Evolutionary conservation across 2,329 filamentous ascomycete species (phyloP), one percentile per base, ranked within the genome.

Genomic region (Dothideomycetidae sp.): DNA sequence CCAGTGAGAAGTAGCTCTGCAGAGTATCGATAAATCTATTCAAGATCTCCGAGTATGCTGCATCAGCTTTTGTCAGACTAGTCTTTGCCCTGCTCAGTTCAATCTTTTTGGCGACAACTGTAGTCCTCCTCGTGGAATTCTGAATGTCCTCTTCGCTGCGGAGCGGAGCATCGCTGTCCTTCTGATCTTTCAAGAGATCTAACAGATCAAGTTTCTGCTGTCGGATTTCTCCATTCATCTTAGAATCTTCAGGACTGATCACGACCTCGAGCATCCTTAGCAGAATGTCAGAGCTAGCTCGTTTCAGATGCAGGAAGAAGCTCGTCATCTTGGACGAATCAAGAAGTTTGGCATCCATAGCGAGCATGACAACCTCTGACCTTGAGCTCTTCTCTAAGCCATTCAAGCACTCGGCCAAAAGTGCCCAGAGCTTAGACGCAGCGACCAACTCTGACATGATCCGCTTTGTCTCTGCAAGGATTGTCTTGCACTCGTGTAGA

Each of bases 51-150:
- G 81, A 83, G 52, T 83, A 83, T 4, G 70, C 67, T 45, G 71
- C 73, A 57, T 88, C 82, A 46, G 78, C 67, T 31, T 76, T 68
- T 0, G 78, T 81, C 17, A 88, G 66, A 3, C 71, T 65, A 1
- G 80, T 75, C 46, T 77, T 76, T 53, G 85, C 77, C 44, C 75
- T 79, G 57, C 78, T 83, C 29, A 90, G 66, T 50, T 85, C 77
- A 12, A 90, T 81, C 52, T 81, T 81, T 51, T 88, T 81, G 11
- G 81, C 81, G 35, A 88, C 74, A 19, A 88, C 73, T 0, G 82
- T 88, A 1, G 81, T 83, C 31, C 83, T 70, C 29, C 83, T 59
- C 30, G 79, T 74, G 45, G 74, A 76, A 57, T 70, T 66, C 29
- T 78, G 76, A 9, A 78, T 68, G 48, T 78, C 78, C 55, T 90